A percentile compares a stretch with the other conserved stretches of the same genome.
Conservation (phyloP, 345 rosid species). For the Salix dunnii region DNA sequence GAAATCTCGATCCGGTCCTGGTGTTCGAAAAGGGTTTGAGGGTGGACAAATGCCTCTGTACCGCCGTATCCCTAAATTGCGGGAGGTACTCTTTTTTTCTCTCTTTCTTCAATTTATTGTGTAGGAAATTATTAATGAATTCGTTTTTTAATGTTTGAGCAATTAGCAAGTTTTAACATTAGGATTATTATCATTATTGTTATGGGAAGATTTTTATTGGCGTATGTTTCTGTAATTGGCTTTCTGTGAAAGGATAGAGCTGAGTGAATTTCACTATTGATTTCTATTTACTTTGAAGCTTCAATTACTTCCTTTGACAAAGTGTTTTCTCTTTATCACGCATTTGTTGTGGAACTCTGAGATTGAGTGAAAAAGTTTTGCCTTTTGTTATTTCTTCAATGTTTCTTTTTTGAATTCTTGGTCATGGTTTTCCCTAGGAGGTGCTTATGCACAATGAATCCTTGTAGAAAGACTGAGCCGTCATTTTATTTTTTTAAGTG, state of each 20-base stretch:
- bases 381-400: neutral
- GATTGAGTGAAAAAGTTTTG: neutral
- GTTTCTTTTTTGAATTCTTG: neutral
- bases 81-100: slow-evolving; percentile 55
- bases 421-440: neutral
- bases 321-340: no score
- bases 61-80: slow-evolving; percentile 82
- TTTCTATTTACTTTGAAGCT: no score
- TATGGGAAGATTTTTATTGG: no score
- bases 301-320: no score
- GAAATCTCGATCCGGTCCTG: slow-evolving; percentile 92
- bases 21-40: slow-evolving; percentile 80
- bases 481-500: neutral
- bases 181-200: no score
- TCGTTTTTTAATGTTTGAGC: no score
- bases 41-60: slow-evolving; percentile 97
- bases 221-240: no score
- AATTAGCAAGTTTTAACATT: neutral
- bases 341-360: no score
- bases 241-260: neutral
- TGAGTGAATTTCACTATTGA: neutral
- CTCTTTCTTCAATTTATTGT: neutral
- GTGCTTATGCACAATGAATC: neutral
- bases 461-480: neutral
- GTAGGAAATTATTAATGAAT: neutral